Percentiles rank a stretch among this genome's conserved stretches.
Conservation (phyloP, 1,284 basidiomycete genomes). For the Butyriboletus appendiculatus region DNA sequence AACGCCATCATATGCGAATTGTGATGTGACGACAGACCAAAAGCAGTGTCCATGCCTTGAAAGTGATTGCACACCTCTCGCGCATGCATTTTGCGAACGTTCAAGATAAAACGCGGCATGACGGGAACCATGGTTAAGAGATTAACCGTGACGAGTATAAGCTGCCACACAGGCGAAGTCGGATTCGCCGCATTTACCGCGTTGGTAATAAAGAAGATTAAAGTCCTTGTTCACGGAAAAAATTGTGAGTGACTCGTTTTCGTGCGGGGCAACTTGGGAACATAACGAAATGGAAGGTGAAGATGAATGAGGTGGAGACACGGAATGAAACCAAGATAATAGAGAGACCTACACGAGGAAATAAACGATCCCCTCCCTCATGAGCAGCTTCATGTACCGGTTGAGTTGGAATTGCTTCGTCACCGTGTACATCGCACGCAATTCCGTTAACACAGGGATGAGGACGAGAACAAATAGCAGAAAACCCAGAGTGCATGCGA, state of each 20-base stretch:
- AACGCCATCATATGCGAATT: not conserved
- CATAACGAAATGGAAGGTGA: too few relatives aligned
- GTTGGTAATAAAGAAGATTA: not conserved
- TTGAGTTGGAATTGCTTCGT: slow-evolving; percentile 1
- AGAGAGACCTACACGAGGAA: slow-evolving; percentile 3
- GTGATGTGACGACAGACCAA: not conserved
- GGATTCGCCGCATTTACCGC: not conserved
- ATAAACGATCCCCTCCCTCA: slow-evolving; percentile 7
- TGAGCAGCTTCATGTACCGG: slow-evolving; percentile 6
- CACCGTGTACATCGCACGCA: not conserved
- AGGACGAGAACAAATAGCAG: not conserved
- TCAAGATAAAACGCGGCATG: not conserved
- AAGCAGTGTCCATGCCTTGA: not conserved
- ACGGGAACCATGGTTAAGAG: not conserved
- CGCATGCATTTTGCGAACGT: not conserved
- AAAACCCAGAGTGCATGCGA: not conserved
- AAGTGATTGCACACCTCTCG: not conserved
- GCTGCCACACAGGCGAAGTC: not conserved
- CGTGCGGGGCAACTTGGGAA: too few relatives aligned
- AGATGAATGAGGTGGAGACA: not conserved
- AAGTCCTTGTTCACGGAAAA: not conserved
- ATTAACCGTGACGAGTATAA: not conserved
- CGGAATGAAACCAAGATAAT: too few relatives aligned
- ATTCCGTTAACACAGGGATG: not conserved
- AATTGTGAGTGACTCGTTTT: not conserved